Base-by-base conservation (phyloP, 148 eudicot species). In the Cornus controversa region DNA sequence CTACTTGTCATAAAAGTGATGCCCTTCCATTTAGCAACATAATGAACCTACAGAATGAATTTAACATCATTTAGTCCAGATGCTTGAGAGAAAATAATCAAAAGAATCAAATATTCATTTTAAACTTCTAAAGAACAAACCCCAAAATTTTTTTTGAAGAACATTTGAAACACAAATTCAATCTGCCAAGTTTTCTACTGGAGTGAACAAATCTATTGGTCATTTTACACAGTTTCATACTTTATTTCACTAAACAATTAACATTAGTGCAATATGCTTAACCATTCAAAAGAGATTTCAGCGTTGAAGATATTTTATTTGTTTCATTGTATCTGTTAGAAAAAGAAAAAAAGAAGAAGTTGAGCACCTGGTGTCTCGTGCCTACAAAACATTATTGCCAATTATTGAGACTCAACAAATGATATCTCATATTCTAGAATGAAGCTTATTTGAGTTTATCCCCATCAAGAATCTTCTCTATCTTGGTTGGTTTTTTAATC, bases 1-100 rank as follows among this genome's bases (percentile, higher is more conserved):
- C 99, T 86, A 79, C 99, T 95, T 22, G 99, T 93, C 99, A 95
- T 95, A 75, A 93, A 95, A 69, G 99, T 95, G 79, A 95, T 84
- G 69, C 82, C 83, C 84, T 84, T 95, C 97, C 99, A 95, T 85
- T 93, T 93, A 73, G 99, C 97, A 74, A 95, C 99, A 83, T 95
- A 95, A 80, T 95, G 97, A 18, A 95, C 93, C 98, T 91, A 78
- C 85, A 86, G n/a, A 11, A 63, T 69, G 34, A 62, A 67, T 47
- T 45, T 63, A 72, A 40, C 42, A 31, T 29, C 72, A 65, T 28
- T 57, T 53, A 75, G 26, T 69, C 60, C 60, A 74, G 69, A 36
- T 37, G 58, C 24, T 24, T 60, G 63, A 8, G 36, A 22, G 63
- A 29, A 75, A 68, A 42, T 62, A 26, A 74, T 54, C 57, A 25